Base-by-base conservation (phyloP, 2,329 filamentous ascomycete species). In the Dactylellina sp. region DNA sequence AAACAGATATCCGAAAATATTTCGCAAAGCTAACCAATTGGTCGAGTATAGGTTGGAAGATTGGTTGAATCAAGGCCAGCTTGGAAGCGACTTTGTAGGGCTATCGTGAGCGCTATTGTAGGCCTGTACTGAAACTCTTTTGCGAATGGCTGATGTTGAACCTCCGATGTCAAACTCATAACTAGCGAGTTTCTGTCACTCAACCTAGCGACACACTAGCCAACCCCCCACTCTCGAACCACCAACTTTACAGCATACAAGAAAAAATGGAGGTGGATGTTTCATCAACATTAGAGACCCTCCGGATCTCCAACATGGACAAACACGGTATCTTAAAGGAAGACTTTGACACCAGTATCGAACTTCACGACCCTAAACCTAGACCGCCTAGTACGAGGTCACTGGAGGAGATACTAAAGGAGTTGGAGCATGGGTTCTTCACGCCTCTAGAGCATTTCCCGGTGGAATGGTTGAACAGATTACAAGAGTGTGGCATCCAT, bases 401-500 rank as follows among this genome's bases (percentile, higher is more conserved):
- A 1, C 50, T 20, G 6, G 55, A 57, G 11, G 59, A 56, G 24
- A 49, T 66, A 25, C 49, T 74, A 16, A 40, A 75, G 37, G 60
- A 75, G 74, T 85, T 98, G 3, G 92, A 96, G 81, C 79, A 85
- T 62, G 88, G 91, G 50, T 95, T 94, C 79, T 84, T 99, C 24
- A 88, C 87, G 1, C 94, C 95, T 0, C 91, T 92, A 1, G 86
- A 88, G 3, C 86, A 86, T 1, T 97, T 99, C 83, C 92, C 89
- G 35, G 84, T 87, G 2, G 89, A 90, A 79, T 98, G 95, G 93
- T 86, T 99, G 71, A 93, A 97, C 81, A 87, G 87, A 63, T 83
- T 98, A 46, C 95, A 99, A 82, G 92, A 94, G 85, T 88, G 81
- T 68, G 82, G 78, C 18, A 22, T 65, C 84, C 86, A 79, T 47